Base-by-base conservation (phyloP, 371 early-diverging fungal genomes). In the Enterocytospora artemiae region DNA sequence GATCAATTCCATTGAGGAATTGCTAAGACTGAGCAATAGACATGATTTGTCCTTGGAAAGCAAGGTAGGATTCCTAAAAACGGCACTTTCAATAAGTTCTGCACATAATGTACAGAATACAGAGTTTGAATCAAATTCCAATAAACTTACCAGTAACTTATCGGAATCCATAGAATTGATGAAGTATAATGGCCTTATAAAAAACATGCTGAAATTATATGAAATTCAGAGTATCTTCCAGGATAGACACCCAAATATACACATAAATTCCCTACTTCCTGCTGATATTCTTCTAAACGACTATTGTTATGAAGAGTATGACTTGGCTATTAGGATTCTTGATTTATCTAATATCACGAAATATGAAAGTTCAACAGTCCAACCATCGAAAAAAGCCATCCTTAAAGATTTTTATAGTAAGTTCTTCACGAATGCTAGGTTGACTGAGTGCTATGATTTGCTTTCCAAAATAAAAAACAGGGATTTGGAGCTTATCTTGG, bases 231-330 rank as follows among this genome's bases (percentile, higher is more conserved):
- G 20, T 36, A 67, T 70, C 28, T 16, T 73, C 48, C 1, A 52
- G n/a, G 53, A 37, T 14, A 59, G 63, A 52, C 56, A 58, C 18
- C 43, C 58, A 54, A 25, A 53, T 51, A 31, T 36, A 18, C 39
- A 50, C 16, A 41, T 24, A 28, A 63, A 59, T 33, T 28, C 12
- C 3, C 39, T 73, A n/a, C 49, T 69, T 2, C 43, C 49, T 37
- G 65, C 73, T 43, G 67, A 73, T 49, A 48, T 18, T 2, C 39
- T 73, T n/a, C 64, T 67, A n/a, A 73, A 73, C 32, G 73, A 73
- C 30, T 73, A 70, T 59, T 39, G 60, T 30, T 57, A 61, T 53
- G 66, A 70, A 28, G 49, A 60, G 43, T 58, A 52, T 22, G 73
- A 66, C 50, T 43, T 69, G 12, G 66, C 59, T 33, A 41, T 73